Evolutionary conservation across 2,329 filamentous ascomycete genomes (phyloP), one percentile per base, ranked within the genome.

Genomic region (Triangularia verruculosa): DNA sequence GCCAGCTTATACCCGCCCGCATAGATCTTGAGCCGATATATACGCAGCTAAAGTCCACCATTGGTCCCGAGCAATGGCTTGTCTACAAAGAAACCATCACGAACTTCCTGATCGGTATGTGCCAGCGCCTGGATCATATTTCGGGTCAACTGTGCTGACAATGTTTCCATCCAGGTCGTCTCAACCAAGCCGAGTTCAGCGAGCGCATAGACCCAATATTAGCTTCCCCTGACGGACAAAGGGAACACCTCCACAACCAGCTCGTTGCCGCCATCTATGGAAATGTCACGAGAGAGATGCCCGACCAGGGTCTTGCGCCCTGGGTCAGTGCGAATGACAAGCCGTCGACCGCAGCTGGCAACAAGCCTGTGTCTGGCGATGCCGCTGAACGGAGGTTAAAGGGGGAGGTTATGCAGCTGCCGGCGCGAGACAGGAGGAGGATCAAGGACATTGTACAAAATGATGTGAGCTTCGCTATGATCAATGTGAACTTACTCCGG

Each of bases 241-340:
- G 80, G 68, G 81, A 84, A 63, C 86, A 88, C 71, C 78, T 89
- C 2, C 88, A 90, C 71, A 90, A 90, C 74, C 86, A 89, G 75
- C 83, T 90, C 59, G 78, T 90, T 66, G 80, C 86, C 63, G 86
- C 85, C 61, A 86, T 90, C 70, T 87, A 87, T 73, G 86, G 83
- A 71, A 90, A 90, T 80, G 84, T 89, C 65, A 89, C 86, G 34
- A 79, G 88, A 63, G 88, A 90, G 73, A 85, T 88, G 79, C 87
- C 88, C 64, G 87, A 89, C 68, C 81, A 82, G 72, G 87, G 87
- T 70, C 82, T 88, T 71, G 88, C 88, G 56, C 85, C 86, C 65
- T 90, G 87, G 87, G 88, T 90, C 73, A 89, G 86, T 74, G 86
- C 87, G 61, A 89, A 89, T 71, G 87, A 90, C 70, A 90, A 90